phyloP scores from a whole-genome alignment of 768 basidiomycete genomes.

The Lyophyllum atratum region DNA sequence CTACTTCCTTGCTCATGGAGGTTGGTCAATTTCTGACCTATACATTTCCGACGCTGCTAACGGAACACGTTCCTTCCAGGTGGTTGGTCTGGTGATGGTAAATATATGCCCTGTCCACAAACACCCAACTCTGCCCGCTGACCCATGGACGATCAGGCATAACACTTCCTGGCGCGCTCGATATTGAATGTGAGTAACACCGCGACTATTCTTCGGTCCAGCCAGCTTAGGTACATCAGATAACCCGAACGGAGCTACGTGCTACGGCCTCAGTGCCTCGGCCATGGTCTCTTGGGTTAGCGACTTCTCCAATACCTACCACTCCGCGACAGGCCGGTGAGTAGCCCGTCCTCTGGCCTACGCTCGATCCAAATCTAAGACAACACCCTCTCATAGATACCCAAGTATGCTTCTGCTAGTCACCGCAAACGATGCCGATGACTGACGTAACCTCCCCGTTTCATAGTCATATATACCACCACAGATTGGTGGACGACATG shows the following conservation, averaged over 20 bases:
- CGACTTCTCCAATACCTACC: slow-evolving; percentile 60
- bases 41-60: too few relatives aligned
- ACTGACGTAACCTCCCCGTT: neutral
- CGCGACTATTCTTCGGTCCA: neutral
- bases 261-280: slow-evolving; percentile 51
- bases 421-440: neutral
- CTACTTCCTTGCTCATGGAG: neutral
- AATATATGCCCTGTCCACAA: neutral
- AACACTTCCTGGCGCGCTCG: neutral
- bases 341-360: neutral
- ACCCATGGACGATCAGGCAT: slow-evolving; percentile 34
- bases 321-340: slow-evolving; percentile 47
- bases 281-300: slow-evolving; percentile 60
- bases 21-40: neutral
- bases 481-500: slow-evolving; percentile 68
- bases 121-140: slow-evolving; percentile 29
- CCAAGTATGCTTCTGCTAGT: too few relatives aligned
- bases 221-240: neutral
- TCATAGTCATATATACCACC: slow-evolving; percentile 56
- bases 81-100: neutral
- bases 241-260: slow-evolving; percentile 31
- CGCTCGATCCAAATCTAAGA: too few relatives aligned
- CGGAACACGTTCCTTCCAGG: neutral
- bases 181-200: neutral
- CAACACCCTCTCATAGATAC: too few relatives aligned